Percentiles rank a stretch among this genome's conserved stretches.
Evolutionary conservation across 352 stramenopile genomes (phyloP).

Genomic region (Phytophthora cactorum): DNA sequence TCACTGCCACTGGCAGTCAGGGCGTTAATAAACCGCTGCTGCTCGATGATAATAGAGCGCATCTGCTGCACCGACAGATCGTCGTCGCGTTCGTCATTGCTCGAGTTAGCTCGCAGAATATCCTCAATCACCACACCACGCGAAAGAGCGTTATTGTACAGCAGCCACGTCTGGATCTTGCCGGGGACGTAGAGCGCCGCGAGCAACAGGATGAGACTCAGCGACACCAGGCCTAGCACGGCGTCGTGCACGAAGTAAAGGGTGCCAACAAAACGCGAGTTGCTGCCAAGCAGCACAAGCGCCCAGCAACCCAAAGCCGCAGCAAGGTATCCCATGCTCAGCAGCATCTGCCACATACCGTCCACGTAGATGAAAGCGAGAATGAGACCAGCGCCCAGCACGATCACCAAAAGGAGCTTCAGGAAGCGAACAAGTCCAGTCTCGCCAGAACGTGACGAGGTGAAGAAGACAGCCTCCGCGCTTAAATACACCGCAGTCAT

Average conservation of each 20-base stretch:
- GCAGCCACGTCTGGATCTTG: constrained; percentile 96
- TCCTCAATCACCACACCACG: constrained; percentile 97
- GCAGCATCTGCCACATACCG: constrained; percentile 89
- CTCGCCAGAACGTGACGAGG: constrained; percentile 60
- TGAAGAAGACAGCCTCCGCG: constrained; percentile 69
- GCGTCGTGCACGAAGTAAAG: constrained; percentile 96
- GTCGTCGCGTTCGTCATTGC: constrained; percentile 71
- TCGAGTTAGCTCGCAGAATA: constrained; percentile 89
- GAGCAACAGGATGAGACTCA: constrained; percentile 93
- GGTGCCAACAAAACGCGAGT: constrained; percentile 88
- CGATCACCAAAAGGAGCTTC: constrained; percentile 79
- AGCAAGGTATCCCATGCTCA: constrained; percentile 94
- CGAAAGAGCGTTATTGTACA: constrained; percentile 98
- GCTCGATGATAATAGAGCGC: constrained; percentile 80
- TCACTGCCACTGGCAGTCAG: constrained; percentile 66
- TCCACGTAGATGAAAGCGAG: constrained; percentile 66
- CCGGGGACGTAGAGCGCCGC: constrained; percentile 90
- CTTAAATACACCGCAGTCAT: constrained; percentile 68
- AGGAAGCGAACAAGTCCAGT: constrained; percentile 71
- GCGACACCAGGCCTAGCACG: constrained; percentile 92
- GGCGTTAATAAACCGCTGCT: constrained; percentile 77
- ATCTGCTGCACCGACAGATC: constrained; percentile 78
- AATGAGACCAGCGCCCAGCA: constrained; percentile 77
- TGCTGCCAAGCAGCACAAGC: constrained; percentile 89
- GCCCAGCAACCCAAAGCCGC: constrained; percentile 88